Base-by-base conservation (phyloP, 306 rosid genomes). In the Malus sieversii region DNA sequence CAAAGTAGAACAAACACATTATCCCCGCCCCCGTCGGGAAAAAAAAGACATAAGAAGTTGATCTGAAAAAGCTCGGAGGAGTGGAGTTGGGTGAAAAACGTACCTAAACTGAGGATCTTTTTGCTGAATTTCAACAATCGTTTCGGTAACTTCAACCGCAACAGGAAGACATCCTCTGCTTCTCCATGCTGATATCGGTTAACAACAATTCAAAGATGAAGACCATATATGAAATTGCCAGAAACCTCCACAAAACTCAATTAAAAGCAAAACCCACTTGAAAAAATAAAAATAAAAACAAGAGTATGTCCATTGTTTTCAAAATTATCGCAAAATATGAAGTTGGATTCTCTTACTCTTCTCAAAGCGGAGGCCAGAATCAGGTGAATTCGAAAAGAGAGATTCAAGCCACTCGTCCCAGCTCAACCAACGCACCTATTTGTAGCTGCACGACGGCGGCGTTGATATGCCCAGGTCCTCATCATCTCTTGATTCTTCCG, bases 361-460 rank as follows among this genome's bases (percentile, higher is more conserved):
- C 46, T 81, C 59, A 89, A 86, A 75, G 97, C 97, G 20, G 87
- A 81, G 72, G 91, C 85, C 38, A 95, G 94, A 77, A 44, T 83
- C 78, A 4, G 83, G 78, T 15, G 96, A 92, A n/a, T 79, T n/a
- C 2, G 96, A 89, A 88, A 95, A 92, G 70, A 92, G 89, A 75
- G 91, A 40, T 19, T 83, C 64, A 72, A 82, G 81, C 99, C 99
- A 95, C 67, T 95, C 99, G 45, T 82, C 86, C 97, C 99, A 95
- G 74, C 83, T 82, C 72, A 91, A 86, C 99, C 99, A 95, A 4
- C 97, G 92, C 32, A 95, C 99, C 79, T 90, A 77, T 79, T 80
- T 95, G 32, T 73, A 84, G 9, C 78, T 59, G 67, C 55, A 78
- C 2, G 88, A 66, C 1, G 84, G 74, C 1, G 75, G 33, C 22